Conservation (phyloP, 1,284 basidiomycete species). For the Sanghuangporus baumii region DNA sequence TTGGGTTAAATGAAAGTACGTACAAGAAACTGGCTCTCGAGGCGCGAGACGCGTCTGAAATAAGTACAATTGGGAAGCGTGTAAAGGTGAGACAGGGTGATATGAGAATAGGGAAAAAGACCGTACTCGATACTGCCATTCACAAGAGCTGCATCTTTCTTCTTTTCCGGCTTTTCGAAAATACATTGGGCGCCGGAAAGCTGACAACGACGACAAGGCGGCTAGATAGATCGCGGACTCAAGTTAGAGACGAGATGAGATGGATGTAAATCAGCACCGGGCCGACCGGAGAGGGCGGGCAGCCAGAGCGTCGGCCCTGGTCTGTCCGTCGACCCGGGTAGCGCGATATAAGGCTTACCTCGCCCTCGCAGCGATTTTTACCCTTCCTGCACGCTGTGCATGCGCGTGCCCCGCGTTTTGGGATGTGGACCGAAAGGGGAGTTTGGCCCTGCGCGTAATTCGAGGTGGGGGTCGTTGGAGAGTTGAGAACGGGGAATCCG, state of each 20-base stretch:
- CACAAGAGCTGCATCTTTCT: slow-evolving; percentile 50
- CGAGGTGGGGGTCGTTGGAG: slow-evolving; percentile 20
- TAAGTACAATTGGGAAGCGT: slow-evolving; percentile 17
- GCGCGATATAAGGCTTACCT: slow-evolving; percentile 43
- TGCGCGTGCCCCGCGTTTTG: slow-evolving; percentile 74
- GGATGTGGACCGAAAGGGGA: slow-evolving; percentile 46
- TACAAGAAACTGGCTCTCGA: slow-evolving; percentile 81
- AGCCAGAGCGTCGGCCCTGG: slow-evolving; percentile 13
- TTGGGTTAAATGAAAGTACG: slow-evolving; percentile 19
- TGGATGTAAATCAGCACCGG: slow-evolving; percentile 40
- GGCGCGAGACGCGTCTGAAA: slow-evolving; percentile 67
- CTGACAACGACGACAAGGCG: slow-evolving; percentile 86
- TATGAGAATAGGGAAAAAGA: slow-evolving; percentile 15
- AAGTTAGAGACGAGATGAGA: slow-evolving; percentile 22
- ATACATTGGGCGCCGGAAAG: slow-evolving; percentile 79
- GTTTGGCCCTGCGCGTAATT: slow-evolving; percentile 12
- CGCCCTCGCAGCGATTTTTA: slow-evolving; percentile 91
- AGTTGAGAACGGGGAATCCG: slow-evolving; percentile 8
- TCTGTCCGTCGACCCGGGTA: slow-evolving; percentile 5
- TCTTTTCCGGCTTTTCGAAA: slow-evolving; percentile 91
- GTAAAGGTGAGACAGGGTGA: slow-evolving; percentile 20
- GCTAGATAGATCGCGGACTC: slow-evolving; percentile 33
- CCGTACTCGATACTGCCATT: slow-evolving; percentile 61
- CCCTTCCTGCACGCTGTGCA: slow-evolving; percentile 83
- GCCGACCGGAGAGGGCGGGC: slow-evolving; percentile 45